Base-by-base conservation (phyloP, 768 basidiomycete genomes). In the Lentinula boryana region DNA sequence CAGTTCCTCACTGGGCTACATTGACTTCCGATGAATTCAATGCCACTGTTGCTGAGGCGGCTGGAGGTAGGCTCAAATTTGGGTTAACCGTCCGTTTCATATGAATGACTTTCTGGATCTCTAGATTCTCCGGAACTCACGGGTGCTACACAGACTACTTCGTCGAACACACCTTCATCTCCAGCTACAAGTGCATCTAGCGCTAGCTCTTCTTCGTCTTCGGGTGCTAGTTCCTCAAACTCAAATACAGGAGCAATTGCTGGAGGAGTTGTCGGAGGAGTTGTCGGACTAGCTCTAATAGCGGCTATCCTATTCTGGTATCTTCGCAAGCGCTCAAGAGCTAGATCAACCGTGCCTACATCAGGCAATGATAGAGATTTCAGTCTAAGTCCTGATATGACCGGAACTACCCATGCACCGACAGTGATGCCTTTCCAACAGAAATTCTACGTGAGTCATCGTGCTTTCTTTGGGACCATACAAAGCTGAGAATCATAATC, bases 381-480 rank as follows among this genome's bases (percentile, higher is more conserved):
- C 18, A 21, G 55, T 49, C 53, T 50, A 46, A 66, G 62, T 23
- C 32, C 58, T 23, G 23, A 54, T 32, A 32, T 63, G 31, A 58
- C 49, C 33, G 56, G 58, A 60, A 41, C 64, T 9, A 38, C 57
- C 6, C 27, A 40, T 40, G 56, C 56, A 9, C 56, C 36, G 13
- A 48, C 57, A 36, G 33, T 58, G 10, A 35, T 2, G 60, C 69
- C 65, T 49, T 51, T 36, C 38, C 53, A 70, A 21, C 70, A 63
- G 15, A 70, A 12, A 54, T 56, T 74, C 18, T 75, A 75, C 52
- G 72, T 74, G 46, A 67, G 71, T 68, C 40, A 6, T 31, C 21
- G 8, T 36, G 33, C 10, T 50, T 35, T 50, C 16, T 58, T 27
- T 16, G 40, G 21, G 31, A 18, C n/a, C 10, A 7, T 4, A 23